Conservation (phyloP, 1,284 basidiomycete species). For the Bjerkandera adusta region DNA sequence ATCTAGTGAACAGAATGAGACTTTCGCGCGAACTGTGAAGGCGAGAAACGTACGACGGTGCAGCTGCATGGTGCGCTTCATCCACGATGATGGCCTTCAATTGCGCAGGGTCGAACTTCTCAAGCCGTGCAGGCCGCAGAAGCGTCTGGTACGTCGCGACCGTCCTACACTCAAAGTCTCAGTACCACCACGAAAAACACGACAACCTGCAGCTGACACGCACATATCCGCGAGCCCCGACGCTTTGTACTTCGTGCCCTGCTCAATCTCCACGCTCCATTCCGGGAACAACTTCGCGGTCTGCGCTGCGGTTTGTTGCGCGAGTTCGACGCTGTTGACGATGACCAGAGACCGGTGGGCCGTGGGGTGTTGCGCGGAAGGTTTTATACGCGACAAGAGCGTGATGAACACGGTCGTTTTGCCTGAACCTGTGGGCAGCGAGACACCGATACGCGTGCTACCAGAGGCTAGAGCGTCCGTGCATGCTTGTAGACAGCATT, state of each 20-base stretch:
- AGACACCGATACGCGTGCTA: slow-evolving; percentile 84
- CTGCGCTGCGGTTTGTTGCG: slow-evolving; percentile 81
- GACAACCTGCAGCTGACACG: slow-evolving; percentile 23
- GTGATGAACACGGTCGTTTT: slow-evolving; percentile 93
- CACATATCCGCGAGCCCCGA: slow-evolving; percentile 86
- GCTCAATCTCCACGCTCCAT: slow-evolving; percentile 89
- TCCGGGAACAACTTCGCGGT: slow-evolving; percentile 67
- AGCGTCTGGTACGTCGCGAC: slow-evolving; percentile 94
- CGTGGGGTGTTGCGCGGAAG: slow-evolving; percentile 39
- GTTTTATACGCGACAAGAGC: slow-evolving; percentile 60
- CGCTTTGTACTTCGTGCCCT: slow-evolving; percentile 75
- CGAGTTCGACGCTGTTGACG: slow-evolving; percentile 88
- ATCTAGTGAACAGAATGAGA: slow-evolving; percentile 42
- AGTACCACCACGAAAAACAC: slow-evolving; percentile 3
- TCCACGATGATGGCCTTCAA: slow-evolving; percentile 89
- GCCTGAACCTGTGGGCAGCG: slow-evolving; percentile 88
- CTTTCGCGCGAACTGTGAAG: background rate
- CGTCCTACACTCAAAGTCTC: slow-evolving; percentile 49
- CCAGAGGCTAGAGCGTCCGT: slow-evolving; percentile 64
- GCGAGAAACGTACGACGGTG: slow-evolving; percentile 65
- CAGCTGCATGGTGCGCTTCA: slow-evolving; percentile 95
- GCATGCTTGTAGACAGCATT: slow-evolving; percentile 82
- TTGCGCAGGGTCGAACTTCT: slow-evolving; percentile 73
- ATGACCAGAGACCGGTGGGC: slow-evolving; percentile 74
- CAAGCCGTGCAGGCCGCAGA: slow-evolving; percentile 60